A percentile compares a stretch with the other conserved stretches of the same genome.
phyloP scores from a whole-genome alignment of 73 alveolate species.

The Tetrahymena thermophila region DNA sequence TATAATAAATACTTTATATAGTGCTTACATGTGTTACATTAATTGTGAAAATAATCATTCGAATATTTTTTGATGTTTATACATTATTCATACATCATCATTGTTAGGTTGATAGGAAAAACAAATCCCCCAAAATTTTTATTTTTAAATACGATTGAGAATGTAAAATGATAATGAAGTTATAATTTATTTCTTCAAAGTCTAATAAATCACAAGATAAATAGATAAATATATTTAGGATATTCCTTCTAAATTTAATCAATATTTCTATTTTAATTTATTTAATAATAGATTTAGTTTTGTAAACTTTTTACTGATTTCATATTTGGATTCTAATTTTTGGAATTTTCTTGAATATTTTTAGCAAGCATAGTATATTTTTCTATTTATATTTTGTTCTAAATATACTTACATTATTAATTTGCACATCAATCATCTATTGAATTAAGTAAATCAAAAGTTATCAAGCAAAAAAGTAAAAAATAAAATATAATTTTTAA shows the following conservation, averaged over 20 bases:
- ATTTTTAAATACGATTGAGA: neutral
- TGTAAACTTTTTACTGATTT: neutral
- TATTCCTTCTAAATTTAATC: too few species aligned
- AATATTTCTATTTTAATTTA: too few species aligned
- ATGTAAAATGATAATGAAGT: neutral
- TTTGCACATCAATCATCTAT: neutral
- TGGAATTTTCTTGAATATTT: neutral
- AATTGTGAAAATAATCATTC: neutral
- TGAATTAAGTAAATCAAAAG: neutral
- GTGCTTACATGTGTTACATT: neutral
- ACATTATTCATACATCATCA: too few species aligned
- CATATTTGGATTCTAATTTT: neutral
- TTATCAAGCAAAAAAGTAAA: neutral
- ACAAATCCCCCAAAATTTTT: neutral
- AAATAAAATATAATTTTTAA: neutral
- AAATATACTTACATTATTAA: neutral
- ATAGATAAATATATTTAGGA: too few species aligned
- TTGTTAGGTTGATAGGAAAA: too few species aligned
- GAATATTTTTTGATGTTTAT: too few species aligned
- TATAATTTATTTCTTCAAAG: too few species aligned
- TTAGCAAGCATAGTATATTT: neutral
- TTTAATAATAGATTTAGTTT: too few species aligned
- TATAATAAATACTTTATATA: neutral
- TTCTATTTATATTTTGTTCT: neutral
- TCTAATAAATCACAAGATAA: too few species aligned